These are phyloP conservation scores for Clathrus columnatus DNA, from an alignment of 768 basidiomycete genomes.

Conservation along the genomic window DNA sequence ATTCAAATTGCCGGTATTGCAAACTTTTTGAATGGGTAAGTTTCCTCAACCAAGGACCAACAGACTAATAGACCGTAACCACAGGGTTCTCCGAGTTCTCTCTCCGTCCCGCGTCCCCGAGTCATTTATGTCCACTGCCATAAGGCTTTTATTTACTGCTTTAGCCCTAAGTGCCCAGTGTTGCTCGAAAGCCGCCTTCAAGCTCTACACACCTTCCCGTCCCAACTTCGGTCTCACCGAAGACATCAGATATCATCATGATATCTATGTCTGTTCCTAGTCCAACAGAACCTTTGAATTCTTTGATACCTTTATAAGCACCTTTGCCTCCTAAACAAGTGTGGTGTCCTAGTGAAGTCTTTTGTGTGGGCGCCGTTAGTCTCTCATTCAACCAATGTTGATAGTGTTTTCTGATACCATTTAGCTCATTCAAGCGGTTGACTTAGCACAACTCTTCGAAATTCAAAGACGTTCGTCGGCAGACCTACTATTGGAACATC, in stretches of 20 bases:
- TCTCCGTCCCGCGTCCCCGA: no score
- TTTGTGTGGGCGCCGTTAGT: slow-evolving; percentile 70
- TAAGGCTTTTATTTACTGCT: no score
- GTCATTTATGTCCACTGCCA: no score
- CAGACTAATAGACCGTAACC: not conserved
- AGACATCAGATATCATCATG: no score
- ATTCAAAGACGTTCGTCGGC: slow-evolving; percentile 88
- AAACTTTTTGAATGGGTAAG: not conserved
- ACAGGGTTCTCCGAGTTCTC: not conserved
- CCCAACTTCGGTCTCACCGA: no score
- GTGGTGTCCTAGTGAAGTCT: slow-evolving; percentile 74
- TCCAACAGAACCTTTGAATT: slow-evolving; percentile 44
- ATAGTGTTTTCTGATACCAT: no score
- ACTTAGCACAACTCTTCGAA: slow-evolving; percentile 64
- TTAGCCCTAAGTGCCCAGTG: not conserved
- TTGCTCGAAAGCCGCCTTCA: not conserved
- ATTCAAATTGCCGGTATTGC: not conserved
- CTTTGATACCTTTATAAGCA: slow-evolving; percentile 55
- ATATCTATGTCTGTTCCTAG: slow-evolving; percentile 57
- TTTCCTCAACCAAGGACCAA: no score
- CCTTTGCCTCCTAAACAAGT: slow-evolving; percentile 54
- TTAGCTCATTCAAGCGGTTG: slow-evolving; percentile 78
- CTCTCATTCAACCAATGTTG: no score
- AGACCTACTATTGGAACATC: slow-evolving; percentile 67
- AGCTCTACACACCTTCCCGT: no score